Percentiles rank a stretch among this genome's conserved stretches.
Conservation (phyloP, 805 yeast species). For the Wickerhamomyces sydowiorum region DNA sequence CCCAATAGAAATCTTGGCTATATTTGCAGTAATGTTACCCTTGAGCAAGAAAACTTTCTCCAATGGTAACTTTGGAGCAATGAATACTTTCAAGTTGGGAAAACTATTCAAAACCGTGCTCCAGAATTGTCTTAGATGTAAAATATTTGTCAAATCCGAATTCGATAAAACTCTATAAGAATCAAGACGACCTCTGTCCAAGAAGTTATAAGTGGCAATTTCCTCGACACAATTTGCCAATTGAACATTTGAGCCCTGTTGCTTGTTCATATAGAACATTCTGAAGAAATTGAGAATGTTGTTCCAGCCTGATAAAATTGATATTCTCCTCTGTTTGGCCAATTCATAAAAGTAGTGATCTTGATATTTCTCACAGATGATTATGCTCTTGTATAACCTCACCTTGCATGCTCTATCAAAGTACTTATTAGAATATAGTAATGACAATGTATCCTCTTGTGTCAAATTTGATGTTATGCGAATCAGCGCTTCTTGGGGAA, state of each 20-base stretch:
- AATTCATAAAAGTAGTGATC: constrained; percentile 15
- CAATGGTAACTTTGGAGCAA: constrained; percentile 14
- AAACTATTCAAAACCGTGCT: constrained; percentile 12
- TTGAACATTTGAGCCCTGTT: neutral
- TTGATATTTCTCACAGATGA: constrained; percentile 20
- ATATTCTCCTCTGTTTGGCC: constrained; percentile 3
- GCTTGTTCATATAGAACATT: constrained; percentile 5
- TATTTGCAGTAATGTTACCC: neutral
- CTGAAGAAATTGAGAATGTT: constrained; percentile 13
- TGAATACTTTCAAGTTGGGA: constrained; percentile 9
- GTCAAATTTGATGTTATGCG: constrained; percentile 8
- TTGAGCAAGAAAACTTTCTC: constrained; percentile 9
- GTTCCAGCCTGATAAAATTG: constrained; percentile 16
- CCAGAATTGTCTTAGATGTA: constrained; percentile 17
- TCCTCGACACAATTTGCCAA: constrained; percentile 14
- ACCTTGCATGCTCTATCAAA: constrained; percentile 11
- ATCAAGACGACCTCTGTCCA: constrained; percentile 19
- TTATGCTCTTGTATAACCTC: constrained; percentile 16
- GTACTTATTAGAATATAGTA: constrained; percentile 8
- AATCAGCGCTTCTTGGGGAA: constrained; percentile 15
- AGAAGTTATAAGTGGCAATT: constrained; percentile 12
- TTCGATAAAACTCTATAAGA: constrained; percentile 7
- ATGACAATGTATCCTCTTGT: constrained; percentile 13
- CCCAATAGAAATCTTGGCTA: constrained; percentile 7
- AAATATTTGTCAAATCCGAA: constrained; percentile 9